A percentile compares a stretch with the other conserved stretches of the same genome.
phyloP scores from a whole-genome alignment of 1,284 basidiomycete species.

The Microbotryum lychnidis-dioicae region DNA sequence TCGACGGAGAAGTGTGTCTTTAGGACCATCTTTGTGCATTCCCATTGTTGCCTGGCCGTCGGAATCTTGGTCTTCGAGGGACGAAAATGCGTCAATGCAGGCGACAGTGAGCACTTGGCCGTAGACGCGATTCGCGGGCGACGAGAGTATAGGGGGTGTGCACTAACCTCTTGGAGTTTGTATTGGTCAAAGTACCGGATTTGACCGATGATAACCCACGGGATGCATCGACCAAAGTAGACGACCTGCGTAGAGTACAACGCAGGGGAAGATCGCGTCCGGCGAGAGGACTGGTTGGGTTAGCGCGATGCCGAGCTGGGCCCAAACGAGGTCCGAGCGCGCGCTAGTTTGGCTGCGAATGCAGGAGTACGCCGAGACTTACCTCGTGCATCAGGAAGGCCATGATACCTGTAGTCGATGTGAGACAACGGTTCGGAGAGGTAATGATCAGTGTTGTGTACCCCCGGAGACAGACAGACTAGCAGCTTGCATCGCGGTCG shows the following conservation, averaged over 20 bases:
- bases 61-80: slow-evolving; percentile 57
- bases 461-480: no score
- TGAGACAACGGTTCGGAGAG: no score
- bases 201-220: slow-evolving; percentile 91
- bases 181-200: slow-evolving; percentile 80
- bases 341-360: not conserved
- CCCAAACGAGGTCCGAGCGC: not conserved
- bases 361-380: not conserved
- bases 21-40: slow-evolving; percentile 89
- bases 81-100: not conserved
- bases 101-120: not conserved
- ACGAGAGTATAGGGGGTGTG: not conserved
- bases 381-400: slow-evolving; percentile 66
- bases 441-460: no score
- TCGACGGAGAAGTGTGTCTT: slow-evolving; percentile 96
- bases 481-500: no score
- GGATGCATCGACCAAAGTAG: slow-evolving; percentile 91
- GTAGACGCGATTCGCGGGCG: not conserved
- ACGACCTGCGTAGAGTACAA: slow-evolving; percentile 54
- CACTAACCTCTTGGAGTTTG: slow-evolving; percentile 63
- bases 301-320: no score
- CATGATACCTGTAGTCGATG: slow-evolving; percentile 57
- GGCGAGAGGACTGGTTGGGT: not conserved
- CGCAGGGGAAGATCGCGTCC: not conserved
- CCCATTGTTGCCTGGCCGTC: slow-evolving; percentile 77